Percentiles rank a stretch among this genome's conserved stretches.
phyloP scores from a whole-genome alignment of 495 filamentous ascomycete genomes.

The Staphylotrichum longicolle region DNA sequence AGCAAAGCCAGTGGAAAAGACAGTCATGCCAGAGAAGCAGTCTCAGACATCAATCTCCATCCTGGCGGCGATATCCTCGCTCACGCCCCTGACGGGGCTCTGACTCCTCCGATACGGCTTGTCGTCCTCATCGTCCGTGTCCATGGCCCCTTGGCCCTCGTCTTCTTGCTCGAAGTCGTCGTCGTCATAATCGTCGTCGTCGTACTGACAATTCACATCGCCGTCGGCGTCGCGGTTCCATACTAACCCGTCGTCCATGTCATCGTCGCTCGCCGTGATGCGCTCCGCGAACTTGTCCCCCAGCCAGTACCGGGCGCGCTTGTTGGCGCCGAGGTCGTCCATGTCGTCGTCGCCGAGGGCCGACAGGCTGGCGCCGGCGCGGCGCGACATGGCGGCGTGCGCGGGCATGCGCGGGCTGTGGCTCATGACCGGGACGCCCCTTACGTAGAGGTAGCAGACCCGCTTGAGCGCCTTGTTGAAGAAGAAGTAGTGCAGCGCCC shows the following conservation, averaged over 20 bases:
- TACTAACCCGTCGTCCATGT: constrained; percentile 44
- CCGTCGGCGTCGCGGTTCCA: constrained; percentile 54
- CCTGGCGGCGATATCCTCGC: constrained; percentile 67
- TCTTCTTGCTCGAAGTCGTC: constrained; percentile 55
- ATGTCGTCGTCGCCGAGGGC: constrained; percentile 16
- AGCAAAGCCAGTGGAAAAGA: not conserved
- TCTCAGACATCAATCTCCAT: constrained; percentile 60
- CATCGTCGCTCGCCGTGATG: constrained; percentile 42
- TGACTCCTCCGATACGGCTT: constrained; percentile 29
- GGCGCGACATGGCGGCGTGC: constrained; percentile 28
- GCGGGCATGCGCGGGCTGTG: constrained; percentile 53
- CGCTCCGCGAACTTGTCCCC: constrained; percentile 58
- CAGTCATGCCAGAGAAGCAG: too few species aligned
- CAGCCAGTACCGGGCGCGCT: constrained; percentile 81
- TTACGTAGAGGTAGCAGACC: constrained; percentile 91
- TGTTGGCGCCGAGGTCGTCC: constrained; percentile 54
- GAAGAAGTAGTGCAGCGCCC: constrained; percentile 95
- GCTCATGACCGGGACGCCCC: constrained; percentile 79
- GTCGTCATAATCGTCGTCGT: constrained; percentile 48
- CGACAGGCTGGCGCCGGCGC: constrained; percentile 17
- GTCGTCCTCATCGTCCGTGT: constrained; percentile 27
- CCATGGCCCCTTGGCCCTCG: constrained; percentile 25
- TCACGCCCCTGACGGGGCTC: constrained; percentile 62
- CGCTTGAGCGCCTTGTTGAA: constrained; percentile 91
- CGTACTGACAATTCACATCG: constrained; percentile 51